Evolutionary conservation across 2,329 filamentous ascomycete genomes (phyloP).

Genomic region (Diplodia intermedia): DNA sequence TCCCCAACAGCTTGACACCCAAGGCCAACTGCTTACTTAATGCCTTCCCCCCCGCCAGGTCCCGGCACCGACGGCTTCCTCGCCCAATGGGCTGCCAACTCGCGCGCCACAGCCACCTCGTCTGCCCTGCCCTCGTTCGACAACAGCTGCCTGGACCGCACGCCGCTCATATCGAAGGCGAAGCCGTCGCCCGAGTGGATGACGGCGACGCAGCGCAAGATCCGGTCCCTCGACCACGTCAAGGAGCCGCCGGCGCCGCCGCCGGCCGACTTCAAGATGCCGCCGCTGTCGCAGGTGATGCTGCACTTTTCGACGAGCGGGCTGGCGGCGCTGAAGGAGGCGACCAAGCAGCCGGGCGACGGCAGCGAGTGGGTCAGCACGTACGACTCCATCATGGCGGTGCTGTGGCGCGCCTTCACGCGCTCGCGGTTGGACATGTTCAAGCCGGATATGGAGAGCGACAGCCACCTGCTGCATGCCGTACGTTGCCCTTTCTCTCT

Average conservation of each 20-base stretch:
- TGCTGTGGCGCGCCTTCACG: conserved; percentile 39
- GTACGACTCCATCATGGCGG: conserved; percentile 40
- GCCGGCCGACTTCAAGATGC: conserved; percentile 40
- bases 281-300: conserved; percentile 36
- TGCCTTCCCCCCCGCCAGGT: not conserved
- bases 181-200: conserved; percentile 20
- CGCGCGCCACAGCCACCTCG: conserved; percentile 35
- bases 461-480: conserved; percentile 37
- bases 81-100: conserved; percentile 40
- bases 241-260: conserved; percentile 35
- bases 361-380: conserved; percentile 38
- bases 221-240: conserved; percentile 33
- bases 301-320: conserved; percentile 39
- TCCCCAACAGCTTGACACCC: too few relatives aligned
- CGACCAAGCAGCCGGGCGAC: conserved; percentile 18
- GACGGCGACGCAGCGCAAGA: conserved; percentile 11
- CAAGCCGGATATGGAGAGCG: conserved; percentile 32
- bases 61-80: conserved; percentile 42
- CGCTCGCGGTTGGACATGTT: conserved; percentile 37
- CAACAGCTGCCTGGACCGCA: conserved; percentile 22
- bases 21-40: too few relatives aligned
- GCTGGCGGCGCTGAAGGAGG: conserved; percentile 36
- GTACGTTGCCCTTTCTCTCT: not conserved
- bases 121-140: conserved; percentile 33
- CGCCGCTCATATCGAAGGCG: conserved; percentile 21